Percentiles rank a stretch among this genome's conserved stretches.
Evolutionary conservation across 1,284 basidiomycete genomes (phyloP).

Genomic region (Naganishia albida): DNA sequence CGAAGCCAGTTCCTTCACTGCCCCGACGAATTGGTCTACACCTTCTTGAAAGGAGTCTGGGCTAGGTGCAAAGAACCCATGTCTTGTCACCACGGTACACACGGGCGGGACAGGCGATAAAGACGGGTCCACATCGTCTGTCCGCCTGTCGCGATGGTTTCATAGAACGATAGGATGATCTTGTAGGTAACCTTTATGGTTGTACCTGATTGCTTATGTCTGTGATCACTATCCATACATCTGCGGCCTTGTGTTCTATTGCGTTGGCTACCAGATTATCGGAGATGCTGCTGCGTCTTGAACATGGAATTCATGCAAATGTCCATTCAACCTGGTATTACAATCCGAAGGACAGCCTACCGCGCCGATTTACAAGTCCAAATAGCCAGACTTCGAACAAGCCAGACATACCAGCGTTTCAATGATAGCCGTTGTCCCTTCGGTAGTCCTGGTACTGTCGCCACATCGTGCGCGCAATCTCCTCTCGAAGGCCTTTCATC

Average conservation of each 20-base stretch:
- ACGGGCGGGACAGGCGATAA: neutral
- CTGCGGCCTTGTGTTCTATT: neutral
- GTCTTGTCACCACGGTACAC: neutral
- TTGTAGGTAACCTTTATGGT: neutral
- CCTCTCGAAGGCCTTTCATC: neutral
- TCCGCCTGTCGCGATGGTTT: neutral
- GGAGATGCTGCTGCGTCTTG: neutral
- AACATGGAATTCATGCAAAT: neutral
- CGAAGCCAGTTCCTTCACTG: no score
- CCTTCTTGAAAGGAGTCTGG: no score
- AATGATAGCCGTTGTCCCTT: neutral
- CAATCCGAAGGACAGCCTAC: no score
- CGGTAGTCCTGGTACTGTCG: slow-evolving; percentile 2
- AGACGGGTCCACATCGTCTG: no score
- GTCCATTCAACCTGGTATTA: neutral
- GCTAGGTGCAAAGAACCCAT: neutral
- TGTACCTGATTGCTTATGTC: neutral
- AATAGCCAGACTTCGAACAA: no score
- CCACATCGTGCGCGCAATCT: neutral
- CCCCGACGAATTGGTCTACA: no score
- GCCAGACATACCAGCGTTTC: no score
- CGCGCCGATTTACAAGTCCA: no score
- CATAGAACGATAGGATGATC: neutral
- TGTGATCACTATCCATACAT: no score
- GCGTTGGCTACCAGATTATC: neutral